phyloP scores from a whole-genome alignment of 441 rosid genomes.

The Jatropha podagrica region DNA sequence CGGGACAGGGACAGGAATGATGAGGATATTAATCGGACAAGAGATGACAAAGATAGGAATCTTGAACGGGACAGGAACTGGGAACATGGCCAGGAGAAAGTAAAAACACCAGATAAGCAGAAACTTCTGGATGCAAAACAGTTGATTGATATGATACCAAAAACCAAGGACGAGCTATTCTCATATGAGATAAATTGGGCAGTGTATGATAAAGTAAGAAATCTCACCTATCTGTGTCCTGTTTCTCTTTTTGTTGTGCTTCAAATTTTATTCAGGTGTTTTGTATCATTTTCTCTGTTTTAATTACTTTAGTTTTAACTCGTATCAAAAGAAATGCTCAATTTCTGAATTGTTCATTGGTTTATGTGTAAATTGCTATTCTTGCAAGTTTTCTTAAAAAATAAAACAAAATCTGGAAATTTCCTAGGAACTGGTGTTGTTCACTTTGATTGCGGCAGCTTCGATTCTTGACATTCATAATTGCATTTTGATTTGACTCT shows the following conservation, averaged over 20 bases:
- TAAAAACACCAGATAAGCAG: slow-evolving; percentile 70
- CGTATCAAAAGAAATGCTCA: not conserved
- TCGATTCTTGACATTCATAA: not conserved
- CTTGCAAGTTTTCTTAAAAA: not conserved
- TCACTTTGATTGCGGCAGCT: not conserved
- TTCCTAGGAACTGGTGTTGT: not conserved
- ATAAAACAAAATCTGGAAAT: not conserved
- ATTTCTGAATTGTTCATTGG: not conserved
- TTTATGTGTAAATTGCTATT: not conserved
- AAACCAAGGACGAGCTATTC: slow-evolving; percentile 94
- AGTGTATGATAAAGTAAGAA: slow-evolving; percentile 79
- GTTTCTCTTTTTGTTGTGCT: not conserved
- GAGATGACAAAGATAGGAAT: slow-evolving; percentile 51
- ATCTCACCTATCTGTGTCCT: not conserved
- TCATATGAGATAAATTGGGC: slow-evolving; percentile 91
- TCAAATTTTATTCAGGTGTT: not conserved
- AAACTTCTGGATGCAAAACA: slow-evolving; percentile 95
- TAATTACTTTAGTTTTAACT: not conserved
- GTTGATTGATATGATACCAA: slow-evolving; percentile 96
- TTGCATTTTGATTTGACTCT: not conserved
- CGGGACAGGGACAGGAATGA: slow-evolving; percentile 65
- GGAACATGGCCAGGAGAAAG: slow-evolving; percentile 62
- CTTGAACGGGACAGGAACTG: slow-evolving; percentile 58
- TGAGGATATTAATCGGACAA: slow-evolving; percentile 47
- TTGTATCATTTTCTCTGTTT: not conserved